Evolutionary conservation across 768 basidiomycete genomes (phyloP), one percentile per base, ranked within the genome.

Genomic region (Strobilomyces confusus): DNA sequence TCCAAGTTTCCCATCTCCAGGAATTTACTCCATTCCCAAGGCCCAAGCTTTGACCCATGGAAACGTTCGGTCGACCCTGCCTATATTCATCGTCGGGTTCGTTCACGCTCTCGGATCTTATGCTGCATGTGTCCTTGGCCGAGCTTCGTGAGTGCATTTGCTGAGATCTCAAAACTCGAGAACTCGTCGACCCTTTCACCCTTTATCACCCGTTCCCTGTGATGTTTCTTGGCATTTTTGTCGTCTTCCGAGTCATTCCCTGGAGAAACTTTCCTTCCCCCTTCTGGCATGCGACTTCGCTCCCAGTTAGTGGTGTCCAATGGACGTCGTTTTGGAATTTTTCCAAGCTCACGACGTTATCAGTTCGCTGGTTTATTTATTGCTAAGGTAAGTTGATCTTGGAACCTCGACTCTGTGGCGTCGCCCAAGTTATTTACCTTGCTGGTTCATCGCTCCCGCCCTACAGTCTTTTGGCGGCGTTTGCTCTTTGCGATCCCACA

Each of bases 291-390:
- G 63, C 63, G 34, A 51, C 59, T 19, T 36, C 66, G 26, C 63
- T 75, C 11, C 73, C 74, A 58, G 75, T 75, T 59, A 40, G 63
- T 61, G 23, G 48, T 44, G 40, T 30, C 5, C n/a, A n/a, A 37
- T n/a, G 11, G 15, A n/a, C 17, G 37, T 38, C n/a, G 2, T n/a
- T 19, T 38, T 38, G n/a, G 8, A 38, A 38, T n/a, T 9, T 8
- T 19, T 5, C 37, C 2, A 9, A 33, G 32, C 32, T 33, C 32
- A 33, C 32, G 32, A 49, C 8, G 8, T 4, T 26, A 26, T 26
- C 26, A 26, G 26, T 26, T 26, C 26, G 26, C 26, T 4, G 26
- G 26, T 26, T 26, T 26, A 4, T 26, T 26, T 26, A 26, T 26
- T 26, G 8, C 26, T 8, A 26, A 8, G 26, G 26, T 26, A 26